Evolutionary conservation across 2,329 filamentous ascomycete genomes (phyloP).

Genomic region (Dryadomyces quercivorus): DNA sequence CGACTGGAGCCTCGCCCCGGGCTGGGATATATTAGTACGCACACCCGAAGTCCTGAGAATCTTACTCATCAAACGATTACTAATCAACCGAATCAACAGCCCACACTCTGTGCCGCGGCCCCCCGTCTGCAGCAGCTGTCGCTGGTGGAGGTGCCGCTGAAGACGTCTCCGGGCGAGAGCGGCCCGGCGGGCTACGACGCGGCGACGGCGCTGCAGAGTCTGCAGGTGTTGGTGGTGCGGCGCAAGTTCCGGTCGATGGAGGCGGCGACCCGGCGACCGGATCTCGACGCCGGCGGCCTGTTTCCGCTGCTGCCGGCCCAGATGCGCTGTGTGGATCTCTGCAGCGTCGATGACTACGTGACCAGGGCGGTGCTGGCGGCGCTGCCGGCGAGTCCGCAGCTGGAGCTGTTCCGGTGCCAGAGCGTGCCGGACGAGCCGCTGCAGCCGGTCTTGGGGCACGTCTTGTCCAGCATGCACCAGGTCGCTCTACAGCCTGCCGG

Average conservation of each 20-base stretch:
- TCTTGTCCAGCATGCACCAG: too few species aligned
- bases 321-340: background rate
- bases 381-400: background rate
- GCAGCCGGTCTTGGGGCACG: too few species aligned
- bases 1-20: background rate
- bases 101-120: background rate
- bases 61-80: background rate
- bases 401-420: background rate
- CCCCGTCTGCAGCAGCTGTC: slow-evolving; percentile 8
- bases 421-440: background rate
- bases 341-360: background rate
- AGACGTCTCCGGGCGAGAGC: background rate
- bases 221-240: slow-evolving; percentile 7
- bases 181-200: background rate
- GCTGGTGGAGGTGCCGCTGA: background rate
- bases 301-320: slow-evolving; percentile 2
- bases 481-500: too few species aligned
- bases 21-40: background rate
- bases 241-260: background rate
- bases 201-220: background rate
- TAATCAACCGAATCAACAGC: background rate
- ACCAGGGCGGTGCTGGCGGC: background rate
- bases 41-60: background rate
- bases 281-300: background rate
- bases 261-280: too few species aligned